Base-by-base conservation (phyloP, 257 asterid species). In the Jasminum sambac region DNA sequence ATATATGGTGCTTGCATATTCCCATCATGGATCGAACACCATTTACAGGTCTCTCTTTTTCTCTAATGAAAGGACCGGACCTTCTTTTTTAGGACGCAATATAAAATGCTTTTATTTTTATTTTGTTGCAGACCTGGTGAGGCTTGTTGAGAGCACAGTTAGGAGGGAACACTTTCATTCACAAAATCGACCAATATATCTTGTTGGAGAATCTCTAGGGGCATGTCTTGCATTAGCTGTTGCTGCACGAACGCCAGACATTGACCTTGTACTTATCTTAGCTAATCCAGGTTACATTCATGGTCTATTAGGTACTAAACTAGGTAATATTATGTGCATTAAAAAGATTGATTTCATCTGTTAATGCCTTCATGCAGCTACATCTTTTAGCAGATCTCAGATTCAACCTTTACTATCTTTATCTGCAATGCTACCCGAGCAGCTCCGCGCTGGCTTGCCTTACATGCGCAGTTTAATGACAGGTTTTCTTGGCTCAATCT, bases 1-100 rank as follows among this genome's bases (percentile, higher is more conserved):
- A 90, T 39, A 77, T 87, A 72, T 86, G 97, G 96, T 90, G 98
- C 85, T 71, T 92, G 81, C 98, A 92, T 86, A 78, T 88, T 72
- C 98, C 98, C 72, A 68, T 88, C 26, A 34, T 70, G 41, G 97
- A 90, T 79, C 84, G 90, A 68, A 81, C 97, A 75, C 37, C 89
- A 14, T 90, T 90, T 57, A 42, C 75, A 81, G 97, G 98, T 92
- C 71, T 36, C 41, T 67, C 64, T 64, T 73, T 72, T 66, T 19
- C 40, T 60, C 75, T 40, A 11, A 69, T 0, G 21, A 46, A 34
- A 13, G 17, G 23, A 17, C 30, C 9, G 5, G 11, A 46, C 39
- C 8, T 50, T 48, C 61, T 1, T 55, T 48, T 16, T 16, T n/a
- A n/a, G 24, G 46, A 55, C 58, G 41, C 59, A 4, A 57, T n/a